Evolutionary conservation across 169 alveolate genomes (phyloP).

Genomic region (Cryptosporidium ryanae): DNA sequence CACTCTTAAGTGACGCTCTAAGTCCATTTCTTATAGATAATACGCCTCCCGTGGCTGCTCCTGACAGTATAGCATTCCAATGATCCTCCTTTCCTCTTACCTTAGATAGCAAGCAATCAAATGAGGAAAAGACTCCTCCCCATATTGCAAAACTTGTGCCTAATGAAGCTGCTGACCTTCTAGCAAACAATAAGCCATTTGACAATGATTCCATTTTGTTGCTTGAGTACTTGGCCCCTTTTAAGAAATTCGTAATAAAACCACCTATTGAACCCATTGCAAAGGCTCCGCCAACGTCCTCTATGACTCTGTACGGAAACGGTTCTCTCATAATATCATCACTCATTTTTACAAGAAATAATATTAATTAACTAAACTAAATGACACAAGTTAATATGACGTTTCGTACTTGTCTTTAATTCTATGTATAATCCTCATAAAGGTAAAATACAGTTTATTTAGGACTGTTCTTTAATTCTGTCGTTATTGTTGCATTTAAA

Average conservation of each 20-base stretch:
- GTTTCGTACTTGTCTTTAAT: no score
- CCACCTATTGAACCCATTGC: conserved; percentile 97
- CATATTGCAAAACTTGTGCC: conserved; percentile 96
- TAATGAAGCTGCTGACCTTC: conserved; percentile 92
- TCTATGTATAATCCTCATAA: no score
- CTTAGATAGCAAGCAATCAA: conserved; percentile 92
- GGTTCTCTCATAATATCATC: conserved; percentile 92
- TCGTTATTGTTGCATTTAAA: no score
- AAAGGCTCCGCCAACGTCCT: conserved; percentile 96
- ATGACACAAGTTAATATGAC: no score
- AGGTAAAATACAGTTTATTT: no score
- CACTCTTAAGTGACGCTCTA: conserved; percentile 88
- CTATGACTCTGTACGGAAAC: conserved; percentile 95
- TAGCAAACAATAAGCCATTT: conserved; percentile 92
- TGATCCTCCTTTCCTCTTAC: conserved; percentile 93
- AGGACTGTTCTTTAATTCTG: no score
- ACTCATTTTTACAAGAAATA: background rate
- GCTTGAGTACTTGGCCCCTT: conserved; percentile 94
- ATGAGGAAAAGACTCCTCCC: conserved; percentile 96
- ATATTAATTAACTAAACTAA: no score
- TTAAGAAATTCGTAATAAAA: conserved; percentile 91
- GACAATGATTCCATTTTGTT: conserved; percentile 85
- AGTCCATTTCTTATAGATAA: conserved; percentile 91
- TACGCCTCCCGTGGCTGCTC: conserved; percentile 94
- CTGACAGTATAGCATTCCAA: conserved; percentile 94